Evolutionary conservation across 1,284 basidiomycete species (phyloP), one percentile per base, ranked within the genome.

Genomic region (Apiotrichum domesticum): DNA sequence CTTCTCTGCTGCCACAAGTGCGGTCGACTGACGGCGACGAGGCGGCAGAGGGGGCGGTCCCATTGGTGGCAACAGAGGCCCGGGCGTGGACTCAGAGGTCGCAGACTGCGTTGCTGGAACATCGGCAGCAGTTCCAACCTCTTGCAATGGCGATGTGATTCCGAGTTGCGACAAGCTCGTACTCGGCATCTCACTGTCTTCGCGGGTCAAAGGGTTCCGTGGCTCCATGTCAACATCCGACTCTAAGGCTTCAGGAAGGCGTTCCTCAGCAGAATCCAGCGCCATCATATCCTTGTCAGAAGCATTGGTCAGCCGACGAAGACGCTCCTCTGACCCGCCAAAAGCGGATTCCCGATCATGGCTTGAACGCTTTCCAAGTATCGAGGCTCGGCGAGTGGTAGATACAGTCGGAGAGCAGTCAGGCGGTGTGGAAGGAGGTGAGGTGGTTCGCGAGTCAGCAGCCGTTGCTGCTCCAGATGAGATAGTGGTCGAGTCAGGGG

Each of bases 341-440:
- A 67, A 66, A 0, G 64, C 65, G 33, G 69, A 65, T 34, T 74
- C 71, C 5, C 72, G 59, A 59, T 74, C 72, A 50, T 69, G 63
- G 54, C 70, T 73, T 6, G 66, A 64, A 10, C 72, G 63, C 56
- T 74, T 74, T 33, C 72, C 72, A 1, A 74, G 62, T 0, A 74
- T 58, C 0, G 70, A 68, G 8, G 52, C 37, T 14, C 35, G 48
- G 40, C 7, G 55, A 5, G 6, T 35, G 6, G 46, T 34, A 10
- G 48, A 50, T 3, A 21, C 46, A 3, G 45, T 32, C 2, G 44
- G 44, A 3, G 55, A 13, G 21, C 34, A 32, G 3, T 48, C 40
- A 6, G 44, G 35, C 1, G 60, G 58, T 4, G 57, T 56, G 32
- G 57, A 47, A 0, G 40, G 47, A 7, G 58, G 50, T 34, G 56